Conservation (phyloP, 257 asterid species). For the Capsicum pubescens region DNA sequence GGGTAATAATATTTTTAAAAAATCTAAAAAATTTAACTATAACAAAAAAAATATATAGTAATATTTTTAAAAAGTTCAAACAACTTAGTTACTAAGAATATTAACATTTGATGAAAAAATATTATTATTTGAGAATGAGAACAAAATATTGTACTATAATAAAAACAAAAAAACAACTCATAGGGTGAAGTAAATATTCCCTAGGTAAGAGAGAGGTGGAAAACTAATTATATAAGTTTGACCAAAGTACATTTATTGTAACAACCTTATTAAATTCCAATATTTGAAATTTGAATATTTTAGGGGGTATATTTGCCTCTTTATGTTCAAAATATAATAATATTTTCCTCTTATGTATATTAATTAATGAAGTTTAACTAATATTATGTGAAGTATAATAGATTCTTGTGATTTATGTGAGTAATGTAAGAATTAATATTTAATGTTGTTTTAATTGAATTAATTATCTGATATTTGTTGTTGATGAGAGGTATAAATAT, state of each 20-base stretch:
- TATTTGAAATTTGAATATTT: conserved; percentile 20
- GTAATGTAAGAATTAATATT: no score
- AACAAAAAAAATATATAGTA: no score
- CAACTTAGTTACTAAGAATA: no score
- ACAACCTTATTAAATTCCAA: neutral
- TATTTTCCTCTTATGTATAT: neutral
- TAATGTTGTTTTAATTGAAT: no score
- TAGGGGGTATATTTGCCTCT: neutral
- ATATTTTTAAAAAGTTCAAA: no score
- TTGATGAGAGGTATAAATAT: no score
- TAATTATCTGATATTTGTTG: no score
- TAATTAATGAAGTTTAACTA: neutral
- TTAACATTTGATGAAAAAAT: no score
- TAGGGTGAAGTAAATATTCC: conserved; percentile 42
- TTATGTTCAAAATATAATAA: neutral
- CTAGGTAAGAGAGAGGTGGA: conserved; percentile 30
- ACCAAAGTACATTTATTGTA: conserved; percentile 24
- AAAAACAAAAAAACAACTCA: conserved; percentile 35
- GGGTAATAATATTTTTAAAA: no score
- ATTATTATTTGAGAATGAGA: conserved; percentile 34
- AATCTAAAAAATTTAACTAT: no score
- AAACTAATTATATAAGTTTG: conserved; percentile 28
- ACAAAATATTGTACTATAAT: conserved; percentile 31
- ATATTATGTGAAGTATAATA: neutral
- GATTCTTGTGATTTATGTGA: no score